Conservation (phyloP, 306 rosid genomes). For the Vigna unguiculata region DNA sequence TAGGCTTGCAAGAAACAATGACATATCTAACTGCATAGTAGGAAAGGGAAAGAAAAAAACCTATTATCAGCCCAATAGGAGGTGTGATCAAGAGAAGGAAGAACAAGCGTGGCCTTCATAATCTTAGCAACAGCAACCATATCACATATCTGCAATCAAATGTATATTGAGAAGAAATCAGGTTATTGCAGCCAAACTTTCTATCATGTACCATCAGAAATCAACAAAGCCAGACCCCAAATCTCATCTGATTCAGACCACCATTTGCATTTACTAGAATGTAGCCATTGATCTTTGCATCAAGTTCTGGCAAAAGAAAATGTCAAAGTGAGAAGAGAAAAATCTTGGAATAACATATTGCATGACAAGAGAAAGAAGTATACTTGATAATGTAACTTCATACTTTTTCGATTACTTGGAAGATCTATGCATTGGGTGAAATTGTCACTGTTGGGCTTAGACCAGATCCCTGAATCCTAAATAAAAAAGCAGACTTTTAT, state of each 20-base stretch:
- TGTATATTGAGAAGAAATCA: constrained; percentile 48
- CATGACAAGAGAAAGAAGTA: constrained; percentile 38
- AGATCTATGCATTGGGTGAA: constrained; percentile 76
- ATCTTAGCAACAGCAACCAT: constrained; percentile 97
- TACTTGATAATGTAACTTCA: constrained; percentile 37
- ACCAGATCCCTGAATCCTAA: constrained; percentile 81
- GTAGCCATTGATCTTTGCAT: constrained; percentile 80
- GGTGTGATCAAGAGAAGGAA: constrained; percentile 96
- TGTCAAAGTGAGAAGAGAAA: constrained; percentile 40
- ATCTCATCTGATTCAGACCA: constrained; percentile 99
- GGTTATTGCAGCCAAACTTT: constrained; percentile 42
- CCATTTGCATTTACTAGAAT: constrained; percentile 94
- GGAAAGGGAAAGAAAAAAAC: constrained; percentile 48
- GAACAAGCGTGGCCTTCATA: constrained; percentile 91
- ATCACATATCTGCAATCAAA: constrained; percentile 91
- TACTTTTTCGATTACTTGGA: constrained; percentile 69
- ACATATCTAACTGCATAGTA: constrained; percentile 30
- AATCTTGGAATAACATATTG: constrained; percentile 38
- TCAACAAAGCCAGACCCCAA: constrained; percentile 84
- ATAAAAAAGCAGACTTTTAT: constrained; percentile 53
- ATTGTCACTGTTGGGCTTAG: constrained; percentile 69
- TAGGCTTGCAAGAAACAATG: constrained; percentile 35
- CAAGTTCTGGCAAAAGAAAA: constrained; percentile 60
- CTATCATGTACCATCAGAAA: constrained; percentile 45
- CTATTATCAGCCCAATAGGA: constrained; percentile 98